Percentiles rank a stretch among this genome's conserved stretches.
Conservation (phyloP, 768 basidiomycete species). For the Phaeotremella fagi region DNA sequence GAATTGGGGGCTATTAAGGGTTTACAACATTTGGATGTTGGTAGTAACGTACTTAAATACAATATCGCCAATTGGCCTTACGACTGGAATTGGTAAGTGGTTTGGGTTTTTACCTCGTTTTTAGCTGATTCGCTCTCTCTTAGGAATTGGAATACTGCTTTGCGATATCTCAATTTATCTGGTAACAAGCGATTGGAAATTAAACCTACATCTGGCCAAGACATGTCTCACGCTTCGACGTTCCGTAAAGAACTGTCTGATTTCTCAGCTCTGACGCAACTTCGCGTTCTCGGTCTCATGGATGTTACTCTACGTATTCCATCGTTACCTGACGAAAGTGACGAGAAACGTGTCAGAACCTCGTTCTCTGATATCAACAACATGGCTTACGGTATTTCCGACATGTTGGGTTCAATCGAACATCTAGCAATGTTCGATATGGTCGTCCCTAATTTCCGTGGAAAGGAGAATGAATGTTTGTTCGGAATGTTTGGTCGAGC, state of each 20-base stretch:
- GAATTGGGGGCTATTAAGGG: constrained; percentile 78
- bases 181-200: constrained; percentile 96
- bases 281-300: constrained; percentile 93
- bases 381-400: constrained; percentile 95
- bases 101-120: no score
- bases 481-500: constrained; percentile 94
- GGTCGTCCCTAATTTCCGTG: constrained; percentile 78
- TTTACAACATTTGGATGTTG: constrained; percentile 79
- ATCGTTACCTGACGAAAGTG: constrained; percentile 56
- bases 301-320: constrained; percentile 71
- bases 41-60: constrained; percentile 89
- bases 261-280: constrained; percentile 76
- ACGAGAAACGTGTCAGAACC: constrained; percentile 85
- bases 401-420: constrained; percentile 72
- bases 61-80: constrained; percentile 98
- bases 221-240: constrained; percentile 45
- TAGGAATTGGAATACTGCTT: constrained; percentile 94
- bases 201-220: constrained; percentile 62
- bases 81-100: constrained; percentile 93
- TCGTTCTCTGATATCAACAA: constrained; percentile 80
- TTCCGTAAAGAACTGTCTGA: constrained; percentile 60
- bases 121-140: no score
- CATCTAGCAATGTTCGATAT: constrained; percentile 86
- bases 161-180: constrained; percentile 91
- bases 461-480: constrained; percentile 70